Conservation (phyloP, 257 asterid genomes). For the Nicotiana paniculata region DNA sequence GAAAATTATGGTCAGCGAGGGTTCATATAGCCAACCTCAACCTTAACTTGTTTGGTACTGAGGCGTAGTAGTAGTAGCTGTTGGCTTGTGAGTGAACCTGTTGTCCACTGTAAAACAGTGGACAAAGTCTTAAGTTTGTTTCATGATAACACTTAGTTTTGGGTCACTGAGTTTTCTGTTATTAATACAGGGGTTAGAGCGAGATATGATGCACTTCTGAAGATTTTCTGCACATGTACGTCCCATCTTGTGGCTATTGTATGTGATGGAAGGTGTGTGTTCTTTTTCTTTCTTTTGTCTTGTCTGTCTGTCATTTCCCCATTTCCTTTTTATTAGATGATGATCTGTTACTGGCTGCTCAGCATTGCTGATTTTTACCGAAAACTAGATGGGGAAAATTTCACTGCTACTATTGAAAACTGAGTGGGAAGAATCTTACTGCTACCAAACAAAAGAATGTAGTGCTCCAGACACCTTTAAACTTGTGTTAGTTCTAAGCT, state of each 20-base stretch:
- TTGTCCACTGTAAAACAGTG: background rate
- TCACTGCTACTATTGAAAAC: background rate
- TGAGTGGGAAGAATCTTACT: background rate
- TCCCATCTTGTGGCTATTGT: constrained; percentile 47
- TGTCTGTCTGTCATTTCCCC: background rate
- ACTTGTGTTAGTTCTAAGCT: background rate
- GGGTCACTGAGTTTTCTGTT: background rate
- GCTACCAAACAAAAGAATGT: background rate
- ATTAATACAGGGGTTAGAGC: constrained; percentile 52
- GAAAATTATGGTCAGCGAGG: too few species aligned
- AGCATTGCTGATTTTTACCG: background rate
- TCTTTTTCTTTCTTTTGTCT: background rate
- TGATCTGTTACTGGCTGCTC: background rate
- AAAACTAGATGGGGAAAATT: background rate
- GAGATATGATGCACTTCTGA: constrained; percentile 43
- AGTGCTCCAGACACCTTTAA: background rate
- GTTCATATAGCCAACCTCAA: too few species aligned
- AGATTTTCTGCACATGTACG: constrained; percentile 46
- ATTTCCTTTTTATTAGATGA: background rate
- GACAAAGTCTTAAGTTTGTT: background rate
- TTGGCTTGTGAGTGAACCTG: background rate
- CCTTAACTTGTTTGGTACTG: too few species aligned
- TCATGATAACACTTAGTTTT: background rate
- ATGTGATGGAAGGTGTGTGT: constrained; percentile 55
- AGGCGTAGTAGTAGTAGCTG: too few species aligned